Evolutionary conservation across 441 rosid genomes (phyloP).

Genomic region (Jatropha podagrica): DNA sequence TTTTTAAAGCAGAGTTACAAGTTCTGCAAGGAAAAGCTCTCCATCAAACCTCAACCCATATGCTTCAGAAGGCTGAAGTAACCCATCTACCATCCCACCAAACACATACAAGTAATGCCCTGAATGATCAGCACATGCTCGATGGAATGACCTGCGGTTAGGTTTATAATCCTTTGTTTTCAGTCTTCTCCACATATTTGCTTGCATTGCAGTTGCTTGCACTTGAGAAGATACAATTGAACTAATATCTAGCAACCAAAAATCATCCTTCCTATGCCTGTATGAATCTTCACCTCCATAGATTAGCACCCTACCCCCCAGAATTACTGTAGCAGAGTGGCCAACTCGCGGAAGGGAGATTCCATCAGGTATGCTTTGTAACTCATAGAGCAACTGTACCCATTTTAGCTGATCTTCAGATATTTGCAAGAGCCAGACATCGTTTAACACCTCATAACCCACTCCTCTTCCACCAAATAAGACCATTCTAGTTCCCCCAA

Average conservation of each 20-base stretch:
- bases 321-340: constrained; percentile 73
- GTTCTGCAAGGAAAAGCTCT: constrained; percentile 75
- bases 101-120: constrained; percentile 65
- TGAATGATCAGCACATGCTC: constrained; percentile 69
- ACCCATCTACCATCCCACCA: constrained; percentile 91
- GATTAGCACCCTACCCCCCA: constrained; percentile 74
- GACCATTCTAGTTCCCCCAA: constrained; percentile 49
- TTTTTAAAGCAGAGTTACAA: constrained; percentile 42
- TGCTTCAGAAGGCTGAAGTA: constrained; percentile 48
- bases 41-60: constrained; percentile 67
- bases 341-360: constrained; percentile 79
- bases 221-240: constrained; percentile 42
- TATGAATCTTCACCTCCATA: constrained; percentile 89
- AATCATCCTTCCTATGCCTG: constrained; percentile 80
- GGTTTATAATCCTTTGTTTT: constrained; percentile 53
- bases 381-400: constrained; percentile 57
- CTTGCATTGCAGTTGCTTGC: constrained; percentile 29
- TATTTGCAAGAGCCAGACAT: constrained; percentile 68
- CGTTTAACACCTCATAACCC: constrained; percentile 79
- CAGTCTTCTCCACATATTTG: constrained; percentile 64
- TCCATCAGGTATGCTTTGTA: constrained; percentile 50
- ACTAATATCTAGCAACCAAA: constrained; percentile 72
- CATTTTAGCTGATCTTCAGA: constrained; percentile 43
- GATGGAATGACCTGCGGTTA: constrained; percentile 70
- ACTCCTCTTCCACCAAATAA: constrained; percentile 92